Conservation (phyloP, 2,329 filamentous ascomycete genomes). For the Hymenoscyphus fructigenus region DNA sequence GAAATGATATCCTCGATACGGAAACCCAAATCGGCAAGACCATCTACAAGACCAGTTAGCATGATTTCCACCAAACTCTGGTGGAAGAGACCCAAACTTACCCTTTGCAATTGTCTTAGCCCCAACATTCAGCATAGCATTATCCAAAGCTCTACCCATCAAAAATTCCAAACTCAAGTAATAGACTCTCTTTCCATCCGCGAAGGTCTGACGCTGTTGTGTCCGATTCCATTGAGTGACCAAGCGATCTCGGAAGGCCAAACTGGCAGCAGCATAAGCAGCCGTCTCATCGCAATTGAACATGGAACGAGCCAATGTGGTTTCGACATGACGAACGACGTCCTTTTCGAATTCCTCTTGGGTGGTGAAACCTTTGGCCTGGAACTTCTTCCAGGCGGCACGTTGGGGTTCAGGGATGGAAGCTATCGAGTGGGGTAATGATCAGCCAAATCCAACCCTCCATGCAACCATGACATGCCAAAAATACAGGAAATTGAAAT, state of each 20-base stretch:
- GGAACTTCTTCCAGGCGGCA: constrained; percentile 69
- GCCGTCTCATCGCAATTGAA: constrained; percentile 97
- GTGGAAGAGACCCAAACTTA: constrained; percentile 41
- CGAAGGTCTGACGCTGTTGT: constrained; percentile 90
- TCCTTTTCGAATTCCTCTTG: constrained; percentile 86
- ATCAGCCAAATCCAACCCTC: constrained; percentile 5
- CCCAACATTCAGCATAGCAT: constrained; percentile 96
- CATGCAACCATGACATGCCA: background rate
- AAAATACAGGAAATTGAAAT: background rate
- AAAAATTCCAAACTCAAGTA: constrained; percentile 97
- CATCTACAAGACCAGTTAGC: constrained; percentile 54
- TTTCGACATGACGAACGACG: constrained; percentile 92
- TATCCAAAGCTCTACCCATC: constrained; percentile 95
- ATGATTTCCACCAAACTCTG: background rate
- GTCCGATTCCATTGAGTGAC: constrained; percentile 98
- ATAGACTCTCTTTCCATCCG: constrained; percentile 91
- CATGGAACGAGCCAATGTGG: constrained; percentile 89
- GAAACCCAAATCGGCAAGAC: constrained; percentile 87
- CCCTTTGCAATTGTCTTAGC: constrained; percentile 81
- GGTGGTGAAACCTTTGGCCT: constrained; percentile 67
- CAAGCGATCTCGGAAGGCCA: constrained; percentile 90
- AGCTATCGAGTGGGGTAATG: constrained; percentile 42
- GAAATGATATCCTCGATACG: constrained; percentile 92
- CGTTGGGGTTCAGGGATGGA: constrained; percentile 87
- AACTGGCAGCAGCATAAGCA: constrained; percentile 84